Conservation (phyloP, 345 rosid species). For the Eucalyptus viminalis region DNA sequence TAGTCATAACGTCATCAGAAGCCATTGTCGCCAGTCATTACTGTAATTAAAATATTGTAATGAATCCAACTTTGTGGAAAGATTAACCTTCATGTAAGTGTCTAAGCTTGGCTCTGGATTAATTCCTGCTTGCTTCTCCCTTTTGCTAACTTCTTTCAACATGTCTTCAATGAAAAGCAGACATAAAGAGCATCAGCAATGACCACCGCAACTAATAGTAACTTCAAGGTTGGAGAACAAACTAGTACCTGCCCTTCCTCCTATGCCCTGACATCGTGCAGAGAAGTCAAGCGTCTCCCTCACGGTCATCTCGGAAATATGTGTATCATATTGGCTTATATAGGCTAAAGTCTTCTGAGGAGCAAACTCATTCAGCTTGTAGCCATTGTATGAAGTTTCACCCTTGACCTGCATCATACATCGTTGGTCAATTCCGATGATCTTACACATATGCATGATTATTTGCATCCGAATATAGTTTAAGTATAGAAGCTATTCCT, state of each 20-base stretch:
- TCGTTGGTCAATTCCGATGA: background rate
- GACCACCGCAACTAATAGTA: background rate
- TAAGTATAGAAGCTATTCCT: background rate
- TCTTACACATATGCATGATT: background rate
- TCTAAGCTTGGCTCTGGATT: slow-evolving; percentile 37
- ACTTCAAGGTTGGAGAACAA: background rate
- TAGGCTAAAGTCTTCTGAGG: slow-evolving; percentile 26
- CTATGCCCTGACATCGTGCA: slow-evolving; percentile 27
- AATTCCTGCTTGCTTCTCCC: slow-evolving; percentile 35
- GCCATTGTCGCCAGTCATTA: background rate
- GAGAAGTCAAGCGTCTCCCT: slow-evolving; percentile 29
- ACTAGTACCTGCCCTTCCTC: slow-evolving; percentile 7
- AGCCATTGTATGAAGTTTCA: slow-evolving; percentile 17
- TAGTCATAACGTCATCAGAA: background rate
- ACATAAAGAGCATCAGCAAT: background rate
- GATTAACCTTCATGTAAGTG: slow-evolving; percentile 36
- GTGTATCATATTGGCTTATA: slow-evolving; percentile 20
- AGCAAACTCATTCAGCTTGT: slow-evolving; percentile 16
- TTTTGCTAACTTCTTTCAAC: slow-evolving; percentile 20
- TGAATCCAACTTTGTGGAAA: background rate
- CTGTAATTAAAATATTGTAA: background rate
- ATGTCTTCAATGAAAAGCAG: background rate
- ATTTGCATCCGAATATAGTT: background rate
- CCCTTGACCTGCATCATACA: slow-evolving; percentile 6
- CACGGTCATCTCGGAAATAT: slow-evolving; percentile 23